These are phyloP conservation scores for Leccinum rimulosum DNA, from an alignment of 768 basidiomycete species.

Conservation along the genomic window DNA sequence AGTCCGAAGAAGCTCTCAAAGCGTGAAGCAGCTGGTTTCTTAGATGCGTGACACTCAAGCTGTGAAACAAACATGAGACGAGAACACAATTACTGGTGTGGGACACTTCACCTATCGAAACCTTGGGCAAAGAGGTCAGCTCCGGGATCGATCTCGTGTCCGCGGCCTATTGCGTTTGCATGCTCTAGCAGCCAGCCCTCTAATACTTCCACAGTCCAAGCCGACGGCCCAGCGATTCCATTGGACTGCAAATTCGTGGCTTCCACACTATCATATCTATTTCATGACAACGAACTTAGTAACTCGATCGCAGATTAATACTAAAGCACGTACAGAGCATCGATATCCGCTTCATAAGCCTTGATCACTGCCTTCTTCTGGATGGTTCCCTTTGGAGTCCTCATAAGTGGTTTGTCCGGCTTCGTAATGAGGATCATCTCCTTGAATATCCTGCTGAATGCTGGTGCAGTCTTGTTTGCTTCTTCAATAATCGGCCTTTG, in stretches of 20 bases:
- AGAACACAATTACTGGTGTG: background rate
- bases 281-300: background rate
- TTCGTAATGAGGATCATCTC: conserved; percentile 48
- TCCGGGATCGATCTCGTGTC: background rate
- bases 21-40: conserved; percentile 6
- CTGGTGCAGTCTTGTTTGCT: conserved; percentile 37
- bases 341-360: conserved; percentile 22
- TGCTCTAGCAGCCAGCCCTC: conserved; percentile 7
- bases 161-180: conserved; percentile 1
- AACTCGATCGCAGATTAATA: too few relatives aligned
- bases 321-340: conserved; percentile 13
- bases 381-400: conserved; percentile 32
- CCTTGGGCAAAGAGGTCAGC: conserved; percentile 29
- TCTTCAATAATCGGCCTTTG: conserved; percentile 37
- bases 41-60: conserved; percentile 23
- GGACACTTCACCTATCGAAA: conserved; percentile 29
- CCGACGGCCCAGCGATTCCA: background rate
- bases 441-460: conserved; percentile 44
- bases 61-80: background rate
- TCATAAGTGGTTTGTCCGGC: conserved; percentile 38
- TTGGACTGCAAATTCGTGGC: background rate
- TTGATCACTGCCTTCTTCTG: conserved; percentile 17
- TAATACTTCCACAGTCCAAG: conserved; percentile 2
- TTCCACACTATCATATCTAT: conserved; percentile 11
- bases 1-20: conserved; percentile 26